phyloP scores from a whole-genome alignment of 2,329 filamentous ascomycete genomes.

The Podosphaera aphanis region DNA sequence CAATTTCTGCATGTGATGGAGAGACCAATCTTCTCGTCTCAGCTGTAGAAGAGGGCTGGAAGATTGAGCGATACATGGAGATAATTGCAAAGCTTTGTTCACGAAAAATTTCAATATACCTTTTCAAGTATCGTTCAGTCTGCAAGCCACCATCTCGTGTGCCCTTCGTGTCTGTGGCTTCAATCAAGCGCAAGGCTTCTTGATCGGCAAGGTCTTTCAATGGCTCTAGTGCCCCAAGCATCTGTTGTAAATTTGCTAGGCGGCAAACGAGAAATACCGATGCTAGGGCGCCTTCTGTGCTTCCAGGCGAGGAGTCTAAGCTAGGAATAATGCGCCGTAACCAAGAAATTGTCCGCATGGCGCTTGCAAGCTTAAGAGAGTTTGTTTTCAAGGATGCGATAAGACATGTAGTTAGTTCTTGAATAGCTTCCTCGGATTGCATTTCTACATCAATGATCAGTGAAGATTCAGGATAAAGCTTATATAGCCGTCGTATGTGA shows the following conservation, averaged over 20 bases:
- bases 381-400: slow-evolving; percentile 55
- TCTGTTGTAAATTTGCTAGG: slow-evolving; percentile 53
- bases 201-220: slow-evolving; percentile 76
- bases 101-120: slow-evolving; percentile 90
- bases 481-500: slow-evolving; percentile 72
- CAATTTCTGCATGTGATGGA: background rate
- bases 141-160: slow-evolving; percentile 57
- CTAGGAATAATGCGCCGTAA: slow-evolving; percentile 70
- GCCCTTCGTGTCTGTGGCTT: background rate
- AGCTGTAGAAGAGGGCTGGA: slow-evolving; percentile 25
- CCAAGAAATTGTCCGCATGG: slow-evolving; percentile 80
- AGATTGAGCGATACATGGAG: slow-evolving; percentile 82
- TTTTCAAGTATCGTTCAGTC: slow-evolving; percentile 79
- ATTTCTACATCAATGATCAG: slow-evolving; percentile 48
- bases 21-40: background rate
- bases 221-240: slow-evolving; percentile 64
- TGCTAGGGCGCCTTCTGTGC: slow-evolving; percentile 45
- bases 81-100: slow-evolving; percentile 94
- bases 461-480: slow-evolving; percentile 57
- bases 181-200: slow-evolving; percentile 32
- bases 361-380: slow-evolving; percentile 65
- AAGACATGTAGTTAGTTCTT: slow-evolving; percentile 66
- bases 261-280: slow-evolving; percentile 74
- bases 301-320: slow-evolving; percentile 25
- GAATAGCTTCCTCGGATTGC: slow-evolving; percentile 73